Evolutionary conservation across 345 rosid species (phyloP).

Genomic region (Heritiera fomes): DNA sequence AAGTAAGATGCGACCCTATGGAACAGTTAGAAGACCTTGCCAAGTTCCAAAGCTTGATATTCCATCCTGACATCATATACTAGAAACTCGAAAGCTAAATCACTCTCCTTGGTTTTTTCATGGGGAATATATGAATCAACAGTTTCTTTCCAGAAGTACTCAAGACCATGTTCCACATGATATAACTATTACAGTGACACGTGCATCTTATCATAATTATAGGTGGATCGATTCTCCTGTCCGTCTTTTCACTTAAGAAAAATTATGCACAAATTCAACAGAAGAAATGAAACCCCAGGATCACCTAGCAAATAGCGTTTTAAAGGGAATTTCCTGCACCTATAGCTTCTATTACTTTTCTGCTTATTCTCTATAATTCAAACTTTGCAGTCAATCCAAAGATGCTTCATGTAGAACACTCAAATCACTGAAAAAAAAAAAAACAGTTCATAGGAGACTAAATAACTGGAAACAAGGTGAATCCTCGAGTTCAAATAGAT

Average conservation of each 20-base stretch:
- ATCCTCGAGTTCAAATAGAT: not conserved
- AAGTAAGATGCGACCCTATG: conserved; percentile 1
- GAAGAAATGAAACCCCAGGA: not conserved
- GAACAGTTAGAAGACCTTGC: conserved; percentile 5
- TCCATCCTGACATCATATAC: not conserved
- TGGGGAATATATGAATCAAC: not conserved
- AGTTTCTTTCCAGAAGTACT: conserved; percentile 5
- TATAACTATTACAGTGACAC: not conserved
- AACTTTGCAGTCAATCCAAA: not conserved
- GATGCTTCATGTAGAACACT: not conserved
- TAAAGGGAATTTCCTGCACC: not conserved
- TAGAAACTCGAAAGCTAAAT: not conserved
- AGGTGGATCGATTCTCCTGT: not conserved
- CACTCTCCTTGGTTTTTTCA: not conserved
- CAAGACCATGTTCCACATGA: not conserved
- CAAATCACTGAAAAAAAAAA: not conserved
- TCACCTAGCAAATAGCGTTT: not conserved
- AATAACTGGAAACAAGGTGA: conserved; percentile 3
- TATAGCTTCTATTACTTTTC: not conserved
- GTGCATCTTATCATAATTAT: not conserved
- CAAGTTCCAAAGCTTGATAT: conserved; percentile 9
- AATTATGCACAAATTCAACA: not conserved
- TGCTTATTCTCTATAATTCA: conserved; percentile 4
- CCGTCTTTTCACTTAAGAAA: not conserved
- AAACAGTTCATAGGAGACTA: not conserved